phyloP scores from a whole-genome alignment of 169 alveolate genomes.

The Nephromyces sp. region DNA sequence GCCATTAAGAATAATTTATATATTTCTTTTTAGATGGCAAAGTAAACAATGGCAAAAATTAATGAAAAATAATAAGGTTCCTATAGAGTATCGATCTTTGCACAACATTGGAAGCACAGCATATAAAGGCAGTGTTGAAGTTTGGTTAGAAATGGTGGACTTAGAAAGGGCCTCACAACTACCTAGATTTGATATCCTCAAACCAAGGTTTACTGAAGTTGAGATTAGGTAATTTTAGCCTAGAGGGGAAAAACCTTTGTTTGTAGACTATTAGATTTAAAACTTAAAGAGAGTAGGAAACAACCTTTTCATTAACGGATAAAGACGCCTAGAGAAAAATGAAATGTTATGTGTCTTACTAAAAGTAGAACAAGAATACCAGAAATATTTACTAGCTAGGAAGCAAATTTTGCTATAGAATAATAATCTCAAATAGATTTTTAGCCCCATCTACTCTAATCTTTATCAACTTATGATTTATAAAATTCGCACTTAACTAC shows the following conservation, averaged over 20 bases:
- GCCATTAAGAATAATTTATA: too few species aligned
- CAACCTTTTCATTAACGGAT: neutral
- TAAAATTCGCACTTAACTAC: neutral
- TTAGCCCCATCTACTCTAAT: too few species aligned
- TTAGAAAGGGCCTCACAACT: conserved; percentile 53
- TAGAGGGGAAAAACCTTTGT: conserved; percentile 23
- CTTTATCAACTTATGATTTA: too few species aligned
- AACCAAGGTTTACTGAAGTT: conserved; percentile 60
- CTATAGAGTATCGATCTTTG: conserved; percentile 71
- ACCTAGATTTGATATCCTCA: conserved; percentile 52
- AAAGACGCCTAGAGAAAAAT: too few species aligned
- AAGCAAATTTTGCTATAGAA: too few species aligned
- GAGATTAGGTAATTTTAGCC: conserved; percentile 54
- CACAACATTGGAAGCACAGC: conserved; percentile 21
- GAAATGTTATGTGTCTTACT: too few species aligned
- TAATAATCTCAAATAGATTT: too few species aligned
- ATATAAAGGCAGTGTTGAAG: conserved; percentile 50
- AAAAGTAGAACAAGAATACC: too few species aligned
- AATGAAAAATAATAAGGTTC: conserved; percentile 65
- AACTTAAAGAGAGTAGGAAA: neutral
- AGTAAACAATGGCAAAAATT: conserved; percentile 73
- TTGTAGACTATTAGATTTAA: neutral
- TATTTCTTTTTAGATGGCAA: conserved; percentile 59
- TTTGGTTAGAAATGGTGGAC: conserved; percentile 69
- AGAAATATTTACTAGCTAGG: too few species aligned